These are phyloP conservation scores for Pyrenophora seminiperda DNA, from an alignment of 2,329 filamentous ascomycete species.

Conservation along the genomic window DNA sequence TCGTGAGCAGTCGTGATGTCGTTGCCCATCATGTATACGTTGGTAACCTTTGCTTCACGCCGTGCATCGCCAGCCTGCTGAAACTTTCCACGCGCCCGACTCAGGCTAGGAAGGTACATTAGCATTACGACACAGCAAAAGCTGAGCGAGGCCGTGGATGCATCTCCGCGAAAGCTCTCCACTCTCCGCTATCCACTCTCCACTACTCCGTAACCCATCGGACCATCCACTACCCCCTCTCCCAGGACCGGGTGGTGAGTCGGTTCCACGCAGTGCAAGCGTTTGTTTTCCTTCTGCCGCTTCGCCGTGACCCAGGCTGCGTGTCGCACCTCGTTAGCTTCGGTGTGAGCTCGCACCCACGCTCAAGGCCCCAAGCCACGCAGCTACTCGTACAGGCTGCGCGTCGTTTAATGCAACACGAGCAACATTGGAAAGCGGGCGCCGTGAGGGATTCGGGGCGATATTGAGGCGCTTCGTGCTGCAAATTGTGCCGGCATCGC, in stretches of 20 bases:
- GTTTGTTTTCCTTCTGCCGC: slow-evolving; percentile 25
- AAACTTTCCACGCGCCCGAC: slow-evolving; percentile 17
- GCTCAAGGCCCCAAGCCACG: slow-evolving; percentile 2
- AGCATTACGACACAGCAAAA: slow-evolving; percentile 18
- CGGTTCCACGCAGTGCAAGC: slow-evolving; percentile 22
- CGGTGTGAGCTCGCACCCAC: slow-evolving; percentile 16
- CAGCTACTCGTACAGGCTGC: too few species aligned
- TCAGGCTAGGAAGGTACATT: slow-evolving; percentile 18
- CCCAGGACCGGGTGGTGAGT: slow-evolving; percentile 18
- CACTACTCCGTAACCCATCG: too few species aligned
- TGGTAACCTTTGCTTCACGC: slow-evolving; percentile 17
- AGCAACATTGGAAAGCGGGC: slow-evolving; percentile 12
- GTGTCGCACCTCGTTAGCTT: slow-evolving; percentile 24
- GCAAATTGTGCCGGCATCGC: slow-evolving; percentile 23
- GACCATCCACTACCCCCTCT: too few species aligned
- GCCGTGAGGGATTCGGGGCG: slow-evolving; percentile 18
- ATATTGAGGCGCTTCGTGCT: slow-evolving; percentile 24
- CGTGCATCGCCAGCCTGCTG: slow-evolving; percentile 14
- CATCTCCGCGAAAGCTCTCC: slow-evolving; percentile 16
- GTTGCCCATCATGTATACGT: slow-evolving; percentile 16
- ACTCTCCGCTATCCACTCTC: too few species aligned
- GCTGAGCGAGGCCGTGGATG: slow-evolving; percentile 17
- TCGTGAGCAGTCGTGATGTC: slow-evolving; percentile 1
- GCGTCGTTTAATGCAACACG: slow-evolving; percentile 10
- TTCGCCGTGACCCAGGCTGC: slow-evolving; percentile 17